These are phyloP conservation scores for Chernovozyma sophiae-reginae DNA, from an alignment of 1,139 yeast species.

Conservation along the genomic window DNA sequence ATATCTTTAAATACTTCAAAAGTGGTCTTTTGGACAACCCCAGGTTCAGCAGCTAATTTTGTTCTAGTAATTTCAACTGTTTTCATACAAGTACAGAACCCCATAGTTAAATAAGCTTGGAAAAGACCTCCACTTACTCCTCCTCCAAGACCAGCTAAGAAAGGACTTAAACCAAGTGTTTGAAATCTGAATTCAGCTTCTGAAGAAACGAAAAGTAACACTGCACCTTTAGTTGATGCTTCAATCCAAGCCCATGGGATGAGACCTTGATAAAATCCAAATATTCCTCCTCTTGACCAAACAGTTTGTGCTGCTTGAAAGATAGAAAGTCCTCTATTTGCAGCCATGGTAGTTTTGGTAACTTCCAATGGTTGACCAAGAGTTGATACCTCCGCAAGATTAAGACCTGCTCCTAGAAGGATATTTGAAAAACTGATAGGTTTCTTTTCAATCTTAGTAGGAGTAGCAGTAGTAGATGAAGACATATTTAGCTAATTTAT, in stretches of 20 bases:
- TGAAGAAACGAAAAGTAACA: constrained; percentile 85
- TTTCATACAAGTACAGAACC: constrained; percentile 97
- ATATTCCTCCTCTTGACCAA: constrained; percentile 88
- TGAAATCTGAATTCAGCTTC: constrained; percentile 83
- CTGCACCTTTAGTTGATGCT: constrained; percentile 99
- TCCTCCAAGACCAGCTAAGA: constrained; percentile 87
- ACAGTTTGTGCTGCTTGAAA: constrained; percentile 68
- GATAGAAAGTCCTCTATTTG: constrained; percentile 72
- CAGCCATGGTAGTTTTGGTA: constrained; percentile 96
- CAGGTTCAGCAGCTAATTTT: constrained; percentile 68
- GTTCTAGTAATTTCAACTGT: constrained; percentile 93
- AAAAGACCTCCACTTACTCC: constrained; percentile 95
- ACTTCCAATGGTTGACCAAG: constrained; percentile 97
- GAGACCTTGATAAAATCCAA: constrained; percentile 93
- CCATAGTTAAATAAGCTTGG: constrained; percentile 95
- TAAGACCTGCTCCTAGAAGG: constrained; percentile 88
- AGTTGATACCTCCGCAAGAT: constrained; percentile 88
- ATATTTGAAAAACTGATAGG: constrained; percentile 87
- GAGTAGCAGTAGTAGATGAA: too few species aligned
- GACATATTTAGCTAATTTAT: too few species aligned
- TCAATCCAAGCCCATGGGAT: constrained; percentile 99
- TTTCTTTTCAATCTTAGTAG: constrained; percentile 56
- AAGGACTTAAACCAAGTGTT: constrained; percentile 61
- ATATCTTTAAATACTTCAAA: constrained; percentile 85
- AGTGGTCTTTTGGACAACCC: constrained; percentile 68